phyloP scores from a whole-genome alignment of 805 yeast genomes.

The Cephaloascus fragrans region DNA sequence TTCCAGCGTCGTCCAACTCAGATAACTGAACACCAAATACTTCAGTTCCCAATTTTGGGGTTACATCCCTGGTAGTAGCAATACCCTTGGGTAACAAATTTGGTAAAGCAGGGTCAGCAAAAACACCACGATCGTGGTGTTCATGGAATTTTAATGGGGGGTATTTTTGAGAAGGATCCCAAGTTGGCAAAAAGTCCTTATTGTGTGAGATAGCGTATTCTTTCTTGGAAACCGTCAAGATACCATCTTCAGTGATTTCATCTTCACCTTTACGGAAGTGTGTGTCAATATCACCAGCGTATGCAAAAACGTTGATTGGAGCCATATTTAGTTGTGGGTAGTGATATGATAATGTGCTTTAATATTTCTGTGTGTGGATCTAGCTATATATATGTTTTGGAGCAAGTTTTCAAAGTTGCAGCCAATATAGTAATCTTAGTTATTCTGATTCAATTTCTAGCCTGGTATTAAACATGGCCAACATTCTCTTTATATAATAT shows the following conservation, averaged over 20 bases:
- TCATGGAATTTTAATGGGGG: constrained; percentile 30
- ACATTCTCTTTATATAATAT: too few species aligned
- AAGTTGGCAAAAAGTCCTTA: constrained; percentile 29
- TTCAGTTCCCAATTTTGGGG: constrained; percentile 36
- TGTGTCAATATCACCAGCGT: constrained; percentile 25
- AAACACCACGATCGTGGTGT: constrained; percentile 26
- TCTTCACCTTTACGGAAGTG: constrained; percentile 46
- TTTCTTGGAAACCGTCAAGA: neutral
- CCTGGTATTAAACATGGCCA: too few species aligned
- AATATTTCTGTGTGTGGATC: too few species aligned
- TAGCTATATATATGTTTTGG: too few species aligned
- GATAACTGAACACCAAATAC: constrained; percentile 32
- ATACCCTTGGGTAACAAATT: constrained; percentile 2
- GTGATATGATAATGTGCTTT: too few species aligned
- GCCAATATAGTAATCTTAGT: too few species aligned
- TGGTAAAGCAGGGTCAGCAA: constrained; percentile 4
- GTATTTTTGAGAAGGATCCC: constrained; percentile 29
- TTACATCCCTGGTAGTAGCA: constrained; percentile 12
- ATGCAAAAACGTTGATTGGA: neutral
- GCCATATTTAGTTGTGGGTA: neutral
- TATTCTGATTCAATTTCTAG: too few species aligned
- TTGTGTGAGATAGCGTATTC: neutral
- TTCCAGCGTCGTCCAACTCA: constrained; percentile 25
- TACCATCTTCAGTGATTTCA: constrained; percentile 26
- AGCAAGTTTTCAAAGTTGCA: too few species aligned